Evolutionary conservation across 1,284 basidiomycete species (phyloP).

Genomic region (Puccinia coronata): DNA sequence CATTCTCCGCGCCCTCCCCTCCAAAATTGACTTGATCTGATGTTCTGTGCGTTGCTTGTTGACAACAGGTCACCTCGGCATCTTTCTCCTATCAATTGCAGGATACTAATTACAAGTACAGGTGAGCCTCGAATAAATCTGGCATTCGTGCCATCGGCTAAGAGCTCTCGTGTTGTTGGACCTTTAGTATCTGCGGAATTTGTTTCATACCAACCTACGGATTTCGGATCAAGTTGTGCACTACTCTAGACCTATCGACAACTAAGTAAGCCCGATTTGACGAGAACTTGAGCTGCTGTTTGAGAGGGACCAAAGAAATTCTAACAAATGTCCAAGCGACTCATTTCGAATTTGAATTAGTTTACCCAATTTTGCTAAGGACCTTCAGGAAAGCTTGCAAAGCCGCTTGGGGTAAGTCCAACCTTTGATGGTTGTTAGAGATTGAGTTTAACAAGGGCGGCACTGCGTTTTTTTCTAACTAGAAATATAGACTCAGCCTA

Average conservation of each 20-base stretch:
- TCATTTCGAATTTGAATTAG: not conserved
- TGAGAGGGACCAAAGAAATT: no score
- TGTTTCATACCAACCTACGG: conserved; percentile 27
- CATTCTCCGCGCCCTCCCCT: not conserved
- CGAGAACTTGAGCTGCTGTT: not conserved
- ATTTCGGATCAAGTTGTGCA: conserved; percentile 38
- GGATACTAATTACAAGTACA: conserved; percentile 39
- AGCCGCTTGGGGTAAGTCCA: conserved; percentile 25
- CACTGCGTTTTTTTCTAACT: not conserved
- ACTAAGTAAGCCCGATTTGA: conserved; percentile 18
- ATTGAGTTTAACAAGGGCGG: not conserved
- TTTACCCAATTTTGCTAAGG: conserved; percentile 35
- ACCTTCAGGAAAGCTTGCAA: conserved; percentile 27
- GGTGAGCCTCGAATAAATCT: conserved; percentile 1
- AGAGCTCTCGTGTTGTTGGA: not conserved
- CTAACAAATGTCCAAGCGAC: not conserved
- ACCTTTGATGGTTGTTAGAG: not conserved
- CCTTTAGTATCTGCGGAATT: conserved; percentile 26
- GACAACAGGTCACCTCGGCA: conserved; percentile 33
- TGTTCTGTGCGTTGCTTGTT: not conserved
- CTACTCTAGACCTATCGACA: conserved; percentile 20
- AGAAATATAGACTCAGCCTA: conserved; percentile 22
- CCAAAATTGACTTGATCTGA: not conserved
- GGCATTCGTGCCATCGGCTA: not conserved
- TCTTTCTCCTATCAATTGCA: conserved; percentile 29